A percentile compares a stretch with the other conserved stretches of the same genome.
phyloP scores from a whole-genome alignment of 1,139 yeast genomes.

The Nakaseomyces sp. region DNA sequence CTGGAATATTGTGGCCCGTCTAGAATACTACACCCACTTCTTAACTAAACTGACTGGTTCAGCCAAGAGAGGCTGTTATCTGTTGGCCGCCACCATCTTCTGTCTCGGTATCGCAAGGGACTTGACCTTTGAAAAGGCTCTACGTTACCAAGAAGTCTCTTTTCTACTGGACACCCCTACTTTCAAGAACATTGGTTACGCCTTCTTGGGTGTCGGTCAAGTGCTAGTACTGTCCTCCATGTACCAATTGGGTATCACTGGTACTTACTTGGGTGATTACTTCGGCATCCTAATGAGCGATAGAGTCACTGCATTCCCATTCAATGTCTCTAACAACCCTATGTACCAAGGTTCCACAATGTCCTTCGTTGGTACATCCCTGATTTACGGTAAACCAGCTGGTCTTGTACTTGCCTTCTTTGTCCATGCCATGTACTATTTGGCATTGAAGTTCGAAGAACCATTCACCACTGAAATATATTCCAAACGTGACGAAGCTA shows the following conservation, averaged over 20 bases:
- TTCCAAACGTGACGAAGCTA: constrained; percentile 43
- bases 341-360: constrained; percentile 93
- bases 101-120: constrained; percentile 78
- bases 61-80: constrained; percentile 69
- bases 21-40: constrained; percentile 67
- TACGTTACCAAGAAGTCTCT: constrained; percentile 48
- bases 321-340: constrained; percentile 83
- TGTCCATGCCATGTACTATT: constrained; percentile 71
- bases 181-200: constrained; percentile 39
- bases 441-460: constrained; percentile 85
- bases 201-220: constrained; percentile 59
- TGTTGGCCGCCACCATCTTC: constrained; percentile 74
- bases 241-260: constrained; percentile 93
- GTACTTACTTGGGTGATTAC: constrained; percentile 94
- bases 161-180: constrained; percentile 35
- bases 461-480: constrained; percentile 92
- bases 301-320: constrained; percentile 90
- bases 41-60: constrained; percentile 67
- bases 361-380: constrained; percentile 82
- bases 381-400: constrained; percentile 83
- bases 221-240: constrained; percentile 72
- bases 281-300: constrained; percentile 90
- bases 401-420: constrained; percentile 65
- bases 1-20: constrained; percentile 89
- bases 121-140: constrained; percentile 58